phyloP scores from a whole-genome alignment of 2,329 filamentous ascomycete species.

The Fusarium mangiferae region DNA sequence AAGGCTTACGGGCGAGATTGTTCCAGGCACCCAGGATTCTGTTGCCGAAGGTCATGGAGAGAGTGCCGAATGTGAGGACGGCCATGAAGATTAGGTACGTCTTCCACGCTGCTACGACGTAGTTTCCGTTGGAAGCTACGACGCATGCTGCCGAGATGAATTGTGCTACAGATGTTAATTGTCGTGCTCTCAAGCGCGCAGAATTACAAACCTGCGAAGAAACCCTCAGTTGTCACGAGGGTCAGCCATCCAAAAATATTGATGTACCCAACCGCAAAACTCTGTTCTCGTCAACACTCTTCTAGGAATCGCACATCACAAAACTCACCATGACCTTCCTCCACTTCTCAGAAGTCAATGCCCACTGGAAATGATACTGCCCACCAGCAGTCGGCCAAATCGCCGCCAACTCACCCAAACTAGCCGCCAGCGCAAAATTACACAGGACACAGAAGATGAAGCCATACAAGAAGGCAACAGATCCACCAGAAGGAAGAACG shows the following conservation, averaged over 20 bases:
- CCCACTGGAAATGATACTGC: constrained; percentile 58
- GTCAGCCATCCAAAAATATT: constrained; percentile 59
- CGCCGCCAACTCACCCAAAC: constrained; percentile 55
- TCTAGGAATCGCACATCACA: rapidly evolving
- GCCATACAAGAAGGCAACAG: constrained; percentile 56
- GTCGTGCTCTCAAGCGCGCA: rapidly evolving
- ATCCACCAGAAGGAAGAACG: constrained; percentile 54
- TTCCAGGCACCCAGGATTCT: constrained; percentile 55
- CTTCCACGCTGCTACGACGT: constrained; percentile 51
- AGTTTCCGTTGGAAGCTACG: constrained; percentile 52
- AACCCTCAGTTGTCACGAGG: constrained; percentile 55
- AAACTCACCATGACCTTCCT: constrained; percentile 49
- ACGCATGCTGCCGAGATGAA: constrained; percentile 56
- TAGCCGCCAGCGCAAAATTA: constrained; percentile 55
- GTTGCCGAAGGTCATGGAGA: constrained; percentile 56
- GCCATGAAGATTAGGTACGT: constrained; percentile 56
- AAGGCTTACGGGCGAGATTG: constrained; percentile 50
- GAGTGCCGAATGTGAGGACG: constrained; percentile 25
- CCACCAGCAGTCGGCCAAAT: constrained; percentile 60
- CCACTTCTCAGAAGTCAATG: constrained; percentile 53
- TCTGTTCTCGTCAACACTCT: constrained; percentile 38
- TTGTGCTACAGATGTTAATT: constrained; percentile 47
- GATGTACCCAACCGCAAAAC: constrained; percentile 55
- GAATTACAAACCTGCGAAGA: constrained; percentile 51
- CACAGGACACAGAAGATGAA: constrained; percentile 59